Conservation (phyloP, 768 basidiomycete genomes). For the Neoboletus magnificus region DNA sequence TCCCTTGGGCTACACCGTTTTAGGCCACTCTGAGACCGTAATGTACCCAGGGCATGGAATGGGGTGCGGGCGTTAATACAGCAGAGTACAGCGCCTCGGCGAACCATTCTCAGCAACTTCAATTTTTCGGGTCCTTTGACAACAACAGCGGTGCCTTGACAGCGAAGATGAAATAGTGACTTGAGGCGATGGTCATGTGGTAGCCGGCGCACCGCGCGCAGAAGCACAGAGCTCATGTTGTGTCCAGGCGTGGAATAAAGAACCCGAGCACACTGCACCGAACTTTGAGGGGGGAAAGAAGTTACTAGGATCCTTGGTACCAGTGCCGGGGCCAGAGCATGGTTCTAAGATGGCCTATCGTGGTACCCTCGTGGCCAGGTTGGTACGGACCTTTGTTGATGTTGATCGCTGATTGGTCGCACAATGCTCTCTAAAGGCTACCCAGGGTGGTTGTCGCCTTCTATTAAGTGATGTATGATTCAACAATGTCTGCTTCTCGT, state of each 20-base stretch:
- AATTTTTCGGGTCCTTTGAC: slow-evolving; percentile 10
- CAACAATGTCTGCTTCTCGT: not conserved
- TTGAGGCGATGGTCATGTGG: not conserved
- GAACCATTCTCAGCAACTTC: not conserved
- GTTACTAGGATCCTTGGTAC: not conserved
- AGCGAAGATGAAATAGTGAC: slow-evolving; percentile 8
- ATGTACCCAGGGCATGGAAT: not conserved
- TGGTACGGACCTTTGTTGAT: slow-evolving; percentile 1
- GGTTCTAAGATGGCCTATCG: slow-evolving; percentile 5
- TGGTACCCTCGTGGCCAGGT: slow-evolving; percentile 14
- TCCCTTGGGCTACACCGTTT: not conserved
- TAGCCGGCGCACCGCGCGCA: not conserved
- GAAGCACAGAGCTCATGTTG: not conserved
- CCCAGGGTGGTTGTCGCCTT: not conserved
- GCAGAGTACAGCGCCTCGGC: not conserved
- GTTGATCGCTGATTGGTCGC: slow-evolving; percentile 16
- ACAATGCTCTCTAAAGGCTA: not conserved
- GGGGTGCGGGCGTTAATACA: not conserved
- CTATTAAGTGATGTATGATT: not conserved
- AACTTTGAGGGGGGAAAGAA: slow-evolving; percentile 10
- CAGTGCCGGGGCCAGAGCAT: slow-evolving; percentile 2
- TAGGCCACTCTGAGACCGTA: not conserved
- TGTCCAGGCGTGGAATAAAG: slow-evolving; percentile 1
- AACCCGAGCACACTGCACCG: slow-evolving; percentile 15
- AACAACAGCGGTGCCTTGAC: slow-evolving; percentile 4